Evolutionary conservation across 768 basidiomycete species (phyloP).

Genomic region (Hypsizygus marmoreus): DNA sequence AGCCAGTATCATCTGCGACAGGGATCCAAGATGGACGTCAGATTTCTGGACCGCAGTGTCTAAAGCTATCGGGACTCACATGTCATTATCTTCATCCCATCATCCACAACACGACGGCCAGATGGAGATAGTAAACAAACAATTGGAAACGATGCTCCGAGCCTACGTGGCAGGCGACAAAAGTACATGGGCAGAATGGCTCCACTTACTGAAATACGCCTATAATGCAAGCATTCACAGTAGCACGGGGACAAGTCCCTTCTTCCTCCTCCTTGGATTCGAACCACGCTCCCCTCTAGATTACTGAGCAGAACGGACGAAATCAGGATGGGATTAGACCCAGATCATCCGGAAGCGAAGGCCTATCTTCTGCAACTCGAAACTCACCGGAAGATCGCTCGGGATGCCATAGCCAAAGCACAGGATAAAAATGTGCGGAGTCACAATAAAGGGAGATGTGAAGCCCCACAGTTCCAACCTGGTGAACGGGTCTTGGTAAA

Average conservation of each 20-base stretch:
- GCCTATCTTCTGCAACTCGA: too few species aligned
- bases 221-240: constrained; percentile 30
- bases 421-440: too few species aligned
- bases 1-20: too few species aligned
- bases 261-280: constrained; percentile 30
- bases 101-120: constrained; percentile 41
- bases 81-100: not conserved
- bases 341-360: too few species aligned
- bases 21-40: too few species aligned
- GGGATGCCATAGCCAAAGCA: too few species aligned
- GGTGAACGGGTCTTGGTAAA: constrained; percentile 26
- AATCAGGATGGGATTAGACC: too few species aligned
- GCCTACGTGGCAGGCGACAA: constrained; percentile 27
- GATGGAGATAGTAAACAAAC: constrained; percentile 8
- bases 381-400: too few species aligned
- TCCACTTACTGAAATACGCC: constrained; percentile 26
- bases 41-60: constrained; percentile 12
- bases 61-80: not conserved
- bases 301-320: constrained; percentile 23
- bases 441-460: constrained; percentile 20
- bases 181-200: constrained; percentile 24
- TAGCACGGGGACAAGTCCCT: constrained; percentile 25
- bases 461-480: constrained; percentile 9
- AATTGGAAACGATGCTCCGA: constrained; percentile 20
- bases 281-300: constrained; percentile 15